phyloP scores from a whole-genome alignment of 331 rosid genomes.

The Saraca asoca region DNA sequence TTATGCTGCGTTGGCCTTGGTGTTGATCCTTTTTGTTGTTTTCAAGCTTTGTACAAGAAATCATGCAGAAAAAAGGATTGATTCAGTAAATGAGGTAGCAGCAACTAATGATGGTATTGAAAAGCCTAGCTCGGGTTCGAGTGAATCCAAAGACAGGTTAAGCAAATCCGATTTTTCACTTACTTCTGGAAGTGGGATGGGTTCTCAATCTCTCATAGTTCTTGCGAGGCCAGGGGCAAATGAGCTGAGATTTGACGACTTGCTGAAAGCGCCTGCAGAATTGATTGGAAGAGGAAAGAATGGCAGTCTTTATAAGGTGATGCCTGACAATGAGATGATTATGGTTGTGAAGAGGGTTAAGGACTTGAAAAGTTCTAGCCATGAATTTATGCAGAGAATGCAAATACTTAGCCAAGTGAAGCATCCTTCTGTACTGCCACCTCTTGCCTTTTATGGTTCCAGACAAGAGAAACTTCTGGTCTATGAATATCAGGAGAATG shows the following conservation, averaged over 20 bases:
- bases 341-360: conserved; percentile 78
- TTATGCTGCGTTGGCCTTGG: conserved; percentile 53
- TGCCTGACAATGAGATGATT: conserved; percentile 49
- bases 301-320: conserved; percentile 80
- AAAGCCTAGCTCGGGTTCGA: conserved; percentile 42
- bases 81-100: conserved; percentile 33
- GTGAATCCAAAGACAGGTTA: conserved; percentile 43
- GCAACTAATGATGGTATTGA: conserved; percentile 31
- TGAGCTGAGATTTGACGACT: conserved; percentile 67
- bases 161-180: conserved; percentile 55
- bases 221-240: conserved; percentile 50
- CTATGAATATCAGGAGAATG: conserved; percentile 72
- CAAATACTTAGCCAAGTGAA: conserved; percentile 53
- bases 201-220: conserved; percentile 59
- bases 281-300: conserved; percentile 81
- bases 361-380: conserved; percentile 58
- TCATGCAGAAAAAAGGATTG: conserved; percentile 43
- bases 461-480: conserved; percentile 82
- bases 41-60: conserved; percentile 48
- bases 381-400: conserved; percentile 68
- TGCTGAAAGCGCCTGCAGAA: conserved; percentile 79
- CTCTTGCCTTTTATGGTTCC: conserved; percentile 74
- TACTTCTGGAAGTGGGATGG: conserved; percentile 52
- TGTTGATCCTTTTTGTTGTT: conserved; percentile 33
- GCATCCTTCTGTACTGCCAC: conserved; percentile 57